phyloP scores from a whole-genome alignment of 1,284 basidiomycete genomes.

The Cryptococcus sp. region DNA sequence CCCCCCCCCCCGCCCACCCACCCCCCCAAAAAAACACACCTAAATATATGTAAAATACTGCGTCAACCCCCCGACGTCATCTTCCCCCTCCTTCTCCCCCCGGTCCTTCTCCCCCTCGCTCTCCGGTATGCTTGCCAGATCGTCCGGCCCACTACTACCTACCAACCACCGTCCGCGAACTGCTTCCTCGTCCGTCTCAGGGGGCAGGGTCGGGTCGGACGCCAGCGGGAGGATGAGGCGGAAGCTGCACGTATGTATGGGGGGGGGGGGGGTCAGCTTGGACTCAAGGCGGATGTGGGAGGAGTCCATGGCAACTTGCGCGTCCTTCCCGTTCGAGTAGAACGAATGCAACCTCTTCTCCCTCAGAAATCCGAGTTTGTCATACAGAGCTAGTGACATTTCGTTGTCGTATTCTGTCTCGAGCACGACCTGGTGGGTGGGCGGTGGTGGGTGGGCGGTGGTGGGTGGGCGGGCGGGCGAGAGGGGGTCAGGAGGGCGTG shows the following conservation, averaged over 20 bases:
- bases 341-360: conserved; percentile 94
- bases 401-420: conserved; percentile 96
- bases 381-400: conserved; percentile 82
- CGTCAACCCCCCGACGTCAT: too few species aligned
- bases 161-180: conserved; percentile 8
- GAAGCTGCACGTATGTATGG: conserved; percentile 18
- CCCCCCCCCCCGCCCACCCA: too few species aligned
- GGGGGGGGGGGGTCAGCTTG: background rate
- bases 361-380: conserved; percentile 86
- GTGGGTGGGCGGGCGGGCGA: too few species aligned
- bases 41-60: too few species aligned
- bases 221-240: conserved; percentile 35
- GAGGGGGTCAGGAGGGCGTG: background rate
- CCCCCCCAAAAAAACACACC: too few species aligned
- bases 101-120: too few species aligned
- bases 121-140: too few species aligned
- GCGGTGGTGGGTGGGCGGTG: background rate
- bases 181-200: conserved; percentile 26
- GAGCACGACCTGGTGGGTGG: conserved; percentile 68
- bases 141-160: too few species aligned
- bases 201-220: conserved; percentile 13
- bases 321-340: conserved; percentile 72
- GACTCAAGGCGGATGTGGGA: background rate
- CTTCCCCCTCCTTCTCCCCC: too few species aligned
- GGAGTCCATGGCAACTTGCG: conserved; percentile 34